Conservation (phyloP, 805 yeast species). For the Yarrowia sp. region DNA sequence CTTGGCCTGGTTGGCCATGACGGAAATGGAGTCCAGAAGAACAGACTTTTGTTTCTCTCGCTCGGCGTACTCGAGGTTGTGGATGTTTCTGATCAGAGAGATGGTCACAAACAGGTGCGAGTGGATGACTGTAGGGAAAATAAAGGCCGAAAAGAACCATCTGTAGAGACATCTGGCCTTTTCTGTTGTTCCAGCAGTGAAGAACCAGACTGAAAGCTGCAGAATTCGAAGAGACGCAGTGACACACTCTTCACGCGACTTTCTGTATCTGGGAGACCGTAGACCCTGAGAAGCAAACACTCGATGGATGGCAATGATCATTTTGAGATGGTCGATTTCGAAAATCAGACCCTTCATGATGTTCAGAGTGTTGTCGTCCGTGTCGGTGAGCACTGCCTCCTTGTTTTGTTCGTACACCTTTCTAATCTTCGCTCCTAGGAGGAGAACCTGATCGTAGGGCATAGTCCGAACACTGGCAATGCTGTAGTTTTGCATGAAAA, state of each 20-base stretch:
- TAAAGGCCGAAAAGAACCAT: conserved; percentile 38
- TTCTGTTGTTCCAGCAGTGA: conserved; percentile 5
- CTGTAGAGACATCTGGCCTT: conserved; percentile 27
- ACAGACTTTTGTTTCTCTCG: conserved; percentile 25
- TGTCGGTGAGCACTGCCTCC: conserved; percentile 43
- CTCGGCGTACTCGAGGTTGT: conserved; percentile 16
- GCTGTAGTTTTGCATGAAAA: conserved; percentile 41
- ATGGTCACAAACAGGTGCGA: conserved; percentile 39
- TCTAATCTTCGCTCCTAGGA: conserved; percentile 45
- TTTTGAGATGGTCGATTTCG: conserved; percentile 46
- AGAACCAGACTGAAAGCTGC: conserved; percentile 39
- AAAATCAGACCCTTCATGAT: conserved; percentile 47
- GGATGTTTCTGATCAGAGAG: conserved; percentile 29
- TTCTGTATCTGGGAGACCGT: conserved; percentile 22
- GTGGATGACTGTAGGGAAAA: conserved; percentile 38
- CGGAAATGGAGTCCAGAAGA: conserved; percentile 5
- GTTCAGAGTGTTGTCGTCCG: conserved; percentile 43
- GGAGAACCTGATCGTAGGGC: conserved; percentile 43
- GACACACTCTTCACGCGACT: conserved; percentile 39
- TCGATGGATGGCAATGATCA: conserved; percentile 48
- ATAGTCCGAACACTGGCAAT: conserved; percentile 44
- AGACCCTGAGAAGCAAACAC: conserved; percentile 40
- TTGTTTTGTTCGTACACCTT: conserved; percentile 43
- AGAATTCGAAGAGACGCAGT: conserved; percentile 32
- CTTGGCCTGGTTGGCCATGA: conserved; percentile 34